These are phyloP conservation scores for Penicillium robsamsonii DNA, from an alignment of 495 filamentous ascomycete genomes.

Conservation along the genomic window DNA sequence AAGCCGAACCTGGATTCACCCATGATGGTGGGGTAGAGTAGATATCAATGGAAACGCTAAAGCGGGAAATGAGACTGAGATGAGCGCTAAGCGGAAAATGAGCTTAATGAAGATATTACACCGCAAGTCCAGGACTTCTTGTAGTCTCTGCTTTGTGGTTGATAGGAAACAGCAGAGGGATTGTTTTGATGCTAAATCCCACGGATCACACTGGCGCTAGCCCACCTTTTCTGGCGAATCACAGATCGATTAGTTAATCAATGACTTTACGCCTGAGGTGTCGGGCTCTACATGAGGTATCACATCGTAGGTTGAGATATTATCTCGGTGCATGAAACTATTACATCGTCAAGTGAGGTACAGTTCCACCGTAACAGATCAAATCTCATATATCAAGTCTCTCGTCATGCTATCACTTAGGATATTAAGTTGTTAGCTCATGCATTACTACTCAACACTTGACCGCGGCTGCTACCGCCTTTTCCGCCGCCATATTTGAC, in stretches of 20 bases:
- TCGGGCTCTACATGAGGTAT: neutral
- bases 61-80: constrained; percentile 3
- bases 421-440: neutral
- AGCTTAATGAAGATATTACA: constrained; percentile 4
- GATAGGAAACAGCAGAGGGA: constrained; percentile 29
- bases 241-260: constrained; percentile 21
- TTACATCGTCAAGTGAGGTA: neutral
- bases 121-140: constrained; percentile 18
- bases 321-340: constrained; percentile 8
- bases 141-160: constrained; percentile 24
- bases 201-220: constrained; percentile 40
- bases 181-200: constrained; percentile 48
- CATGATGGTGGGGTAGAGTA: constrained; percentile 52
- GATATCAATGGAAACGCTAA: constrained; percentile 11
- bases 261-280: constrained; percentile 17
- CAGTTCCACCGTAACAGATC: neutral
- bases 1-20: constrained; percentile 53
- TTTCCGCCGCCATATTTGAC: neutral
- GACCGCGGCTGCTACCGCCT: neutral
- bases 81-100: constrained; percentile 10
- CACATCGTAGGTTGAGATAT: neutral
- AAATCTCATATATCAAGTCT: neutral
- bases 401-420: neutral
- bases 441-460: neutral
- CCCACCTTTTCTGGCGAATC: constrained; percentile 29